Evolutionary conservation across 306 rosid species (phyloP).

Genomic region (Ormosia semicastrata): DNA sequence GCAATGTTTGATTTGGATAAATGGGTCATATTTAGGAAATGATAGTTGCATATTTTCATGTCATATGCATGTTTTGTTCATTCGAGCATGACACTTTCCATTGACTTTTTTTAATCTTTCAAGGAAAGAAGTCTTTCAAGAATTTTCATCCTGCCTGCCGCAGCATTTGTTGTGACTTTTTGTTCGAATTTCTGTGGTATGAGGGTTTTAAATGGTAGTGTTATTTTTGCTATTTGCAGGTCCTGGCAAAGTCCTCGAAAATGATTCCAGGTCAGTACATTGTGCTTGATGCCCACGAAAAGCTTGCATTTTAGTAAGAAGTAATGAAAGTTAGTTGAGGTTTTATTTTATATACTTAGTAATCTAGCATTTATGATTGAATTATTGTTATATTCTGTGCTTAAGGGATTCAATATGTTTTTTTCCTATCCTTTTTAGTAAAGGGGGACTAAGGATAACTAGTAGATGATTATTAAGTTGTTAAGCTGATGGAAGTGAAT

Average conservation of each 20-base stretch:
- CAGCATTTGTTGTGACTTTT: conserved; percentile 2
- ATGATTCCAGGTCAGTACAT: conserved; percentile 92
- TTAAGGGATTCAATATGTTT: neutral
- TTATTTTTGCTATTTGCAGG: conserved; percentile 55
- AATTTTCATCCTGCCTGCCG: neutral
- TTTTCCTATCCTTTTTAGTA: neutral
- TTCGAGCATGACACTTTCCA: neutral
- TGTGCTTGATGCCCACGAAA: conserved; percentile 10
- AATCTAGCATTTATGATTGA: neutral
- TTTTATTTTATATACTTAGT: neutral
- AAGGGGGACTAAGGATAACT: neutral
- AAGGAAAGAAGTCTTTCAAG: neutral
- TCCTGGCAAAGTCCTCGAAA: conserved; percentile 95
- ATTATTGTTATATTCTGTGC: neutral
- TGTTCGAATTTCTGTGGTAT: conserved; percentile 3
- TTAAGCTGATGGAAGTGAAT: neutral
- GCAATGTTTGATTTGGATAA: neutral
- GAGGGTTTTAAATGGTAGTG: neutral
- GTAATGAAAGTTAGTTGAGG: neutral
- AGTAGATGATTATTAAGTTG: neutral
- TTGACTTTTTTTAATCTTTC: neutral
- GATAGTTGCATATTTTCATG: neutral
- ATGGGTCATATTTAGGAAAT: neutral
- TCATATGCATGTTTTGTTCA: neutral
- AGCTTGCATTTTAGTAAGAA: conserved; percentile 1